Percentiles rank a stretch among this genome's conserved stretches.
Conservation (phyloP, 106 monocot species). For the Dioscorea zingiberensis region DNA sequence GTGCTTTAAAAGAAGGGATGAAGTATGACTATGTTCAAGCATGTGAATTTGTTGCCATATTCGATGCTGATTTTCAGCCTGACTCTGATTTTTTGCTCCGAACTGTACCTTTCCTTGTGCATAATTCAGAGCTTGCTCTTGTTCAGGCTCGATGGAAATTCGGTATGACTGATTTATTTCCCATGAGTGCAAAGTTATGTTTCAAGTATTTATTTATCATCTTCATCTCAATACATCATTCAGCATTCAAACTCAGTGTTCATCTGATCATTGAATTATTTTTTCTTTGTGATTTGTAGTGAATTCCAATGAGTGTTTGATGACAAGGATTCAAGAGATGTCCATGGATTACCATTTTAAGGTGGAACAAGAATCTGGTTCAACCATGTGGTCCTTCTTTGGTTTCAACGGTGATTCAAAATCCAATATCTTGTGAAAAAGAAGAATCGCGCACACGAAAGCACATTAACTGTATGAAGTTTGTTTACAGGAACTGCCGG, state of each 20-base stretch:
- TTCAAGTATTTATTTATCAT: too few relatives aligned
- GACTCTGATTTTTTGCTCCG: background rate
- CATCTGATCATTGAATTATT: too few relatives aligned
- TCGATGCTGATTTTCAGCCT: background rate
- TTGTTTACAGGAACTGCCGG: background rate
- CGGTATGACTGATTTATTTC: background rate
- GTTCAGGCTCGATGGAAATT: slow-evolving; percentile 1
- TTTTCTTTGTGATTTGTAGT: background rate
- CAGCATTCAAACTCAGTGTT: too few relatives aligned
- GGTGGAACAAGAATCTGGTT: background rate
- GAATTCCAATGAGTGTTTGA: background rate
- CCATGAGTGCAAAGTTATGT: too few relatives aligned
- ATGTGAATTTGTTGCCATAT: background rate
- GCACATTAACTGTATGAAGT: background rate
- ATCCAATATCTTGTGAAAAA: background rate
- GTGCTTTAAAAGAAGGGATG: slow-evolving; percentile 1
- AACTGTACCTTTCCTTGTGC: background rate
- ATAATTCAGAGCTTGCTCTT: background rate
- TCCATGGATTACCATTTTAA: slow-evolving; percentile 1
- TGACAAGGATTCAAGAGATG: slow-evolving; percentile 2
- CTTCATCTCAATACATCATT: too few relatives aligned
- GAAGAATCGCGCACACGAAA: background rate
- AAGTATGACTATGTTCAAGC: background rate
- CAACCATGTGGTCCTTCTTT: background rate
- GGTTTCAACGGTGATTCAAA: background rate